Evolutionary conservation across 1,284 basidiomycete genomes (phyloP), one percentile per base, ranked within the genome.

Genomic region (Tilletiaria anomala): DNA sequence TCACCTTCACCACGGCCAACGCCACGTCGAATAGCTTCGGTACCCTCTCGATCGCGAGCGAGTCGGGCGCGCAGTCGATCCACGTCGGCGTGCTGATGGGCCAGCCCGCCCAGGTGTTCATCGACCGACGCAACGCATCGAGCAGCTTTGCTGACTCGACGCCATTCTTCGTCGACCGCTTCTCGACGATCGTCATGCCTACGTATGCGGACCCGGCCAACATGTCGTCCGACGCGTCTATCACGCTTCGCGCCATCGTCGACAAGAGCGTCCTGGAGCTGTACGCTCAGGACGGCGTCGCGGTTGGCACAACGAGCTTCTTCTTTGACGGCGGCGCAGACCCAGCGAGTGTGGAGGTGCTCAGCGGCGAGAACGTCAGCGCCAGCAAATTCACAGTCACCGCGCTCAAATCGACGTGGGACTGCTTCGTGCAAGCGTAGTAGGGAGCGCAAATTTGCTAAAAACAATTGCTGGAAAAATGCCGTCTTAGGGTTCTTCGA

Each of bases 111-210:
- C 32, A 47, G 5, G 44, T 63, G 3, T 69, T 51, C 53, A 42
- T 69, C 21, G 65, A 70, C 45, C 54, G 69, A 23, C 54, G 66
- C 17, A 48, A 54, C 4, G 55, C 58, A 14, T 56, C 55, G 11
- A 48, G 46, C 1, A 32, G 32, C n/a, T 70, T 62, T 8, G 50
- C 53, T 2, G 42, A 44, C 42, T 48, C 53, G 16, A 59, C 64
- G 40, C 58, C 61, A 6, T 63, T 66, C 44, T 69, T 65, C 49
- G 68, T 65, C 32, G 58, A 69, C 49, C 58, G 65, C 45, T 36
- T 49, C 32, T 37, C 49, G n/a, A 47, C 46, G 15, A 54, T 54
- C 33, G 18, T 49, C n/a, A 37, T 50, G 22, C 44, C 48, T 14
- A 3, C 44, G 5, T 43, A 43, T 31, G 10, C 32, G 3, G 45